Evolutionary conservation across 2,329 filamentous ascomycete species (phyloP).

Genomic region (Cordyceps javanica): DNA sequence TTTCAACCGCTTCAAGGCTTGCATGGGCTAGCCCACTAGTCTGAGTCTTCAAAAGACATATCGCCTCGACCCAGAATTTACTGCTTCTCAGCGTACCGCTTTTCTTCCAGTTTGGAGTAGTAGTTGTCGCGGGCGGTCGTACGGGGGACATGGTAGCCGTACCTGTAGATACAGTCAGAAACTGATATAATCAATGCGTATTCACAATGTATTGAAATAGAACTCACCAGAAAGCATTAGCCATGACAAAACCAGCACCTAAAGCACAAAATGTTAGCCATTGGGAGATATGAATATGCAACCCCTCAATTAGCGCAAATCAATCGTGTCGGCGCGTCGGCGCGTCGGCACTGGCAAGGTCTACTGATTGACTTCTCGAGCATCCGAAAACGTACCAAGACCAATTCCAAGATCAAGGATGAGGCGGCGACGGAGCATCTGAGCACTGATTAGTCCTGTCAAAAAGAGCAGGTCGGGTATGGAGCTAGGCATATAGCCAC

Average conservation of each 20-base stretch:
- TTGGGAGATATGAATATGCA: too few species aligned
- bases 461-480: not conserved
- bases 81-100: constrained; percentile 39
- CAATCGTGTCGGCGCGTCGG: not conserved
- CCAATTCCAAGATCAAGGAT: constrained; percentile 50
- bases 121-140: constrained; percentile 51
- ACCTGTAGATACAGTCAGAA: constrained; percentile 35
- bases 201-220: constrained; percentile 9
- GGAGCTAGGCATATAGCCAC: not conserved
- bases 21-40: not conserved
- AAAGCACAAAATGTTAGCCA: constrained; percentile 4
- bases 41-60: not conserved
- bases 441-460: constrained; percentile 26
- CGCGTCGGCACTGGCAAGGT: not conserved
- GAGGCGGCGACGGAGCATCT: constrained; percentile 57
- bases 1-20: not conserved
- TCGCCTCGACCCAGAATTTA: not conserved
- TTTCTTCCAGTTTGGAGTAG: constrained; percentile 53
- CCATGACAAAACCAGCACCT: constrained; percentile 51
- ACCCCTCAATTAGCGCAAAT: not conserved
- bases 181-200: not conserved
- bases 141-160: constrained; percentile 57
- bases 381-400: constrained; percentile 43
- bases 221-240: constrained; percentile 51
- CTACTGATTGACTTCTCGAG: not conserved